Base-by-base conservation (phyloP, 225 moss, liverwort and hornwort species). In the Bryoerythrophyllum caledonicum region DNA sequence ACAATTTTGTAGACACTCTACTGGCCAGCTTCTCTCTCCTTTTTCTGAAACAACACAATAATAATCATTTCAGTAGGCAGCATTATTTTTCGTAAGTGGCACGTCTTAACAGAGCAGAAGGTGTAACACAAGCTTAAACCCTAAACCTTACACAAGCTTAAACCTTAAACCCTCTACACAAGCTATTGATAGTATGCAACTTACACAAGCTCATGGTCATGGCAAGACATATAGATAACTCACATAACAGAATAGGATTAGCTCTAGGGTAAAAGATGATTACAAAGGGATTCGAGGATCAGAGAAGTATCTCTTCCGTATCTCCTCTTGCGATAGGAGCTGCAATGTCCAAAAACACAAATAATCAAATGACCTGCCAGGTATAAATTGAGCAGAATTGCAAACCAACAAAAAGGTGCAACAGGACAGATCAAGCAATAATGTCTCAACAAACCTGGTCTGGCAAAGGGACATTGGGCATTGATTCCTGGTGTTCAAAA, bases 271-370 rank as follows among this genome's bases (percentile, higher is more conserved):
- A 72, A 70, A 52, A 30, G 55, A 64, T 63, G 44, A 81, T 79
- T 81, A 88, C 88, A 68, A 75, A 64, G 88, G 88, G 60, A 88
- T 83, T 70, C 83, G 88, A 72, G 88, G 86, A 68, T 88, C 88
- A n/a, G 81, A 85, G 64, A 63, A 81, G 60, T 83, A 83, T 83
- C 86, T 83, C 71, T 81, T 83, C 71, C 70, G 83, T 65, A 88
- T 67, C 68, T 88, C 83, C 49, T 81, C 83, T 79, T 73, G 54
- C 27, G 76, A 60, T 51, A 78, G 43, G 55, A 88, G 83, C 86
- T 88, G 83, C 26, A 78, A 49, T 19, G 19, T 78, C 63, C 81
- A 78, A 40, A 8, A 63, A 52, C 68, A 58, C 12, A 23, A 77
- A 23, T 15, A 72, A 28, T 24, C 68, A 14, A 76, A 70, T 26